Evolutionary conservation across 169 alveolate species (phyloP).

Genomic region (Plasmodium ovale): DNA sequence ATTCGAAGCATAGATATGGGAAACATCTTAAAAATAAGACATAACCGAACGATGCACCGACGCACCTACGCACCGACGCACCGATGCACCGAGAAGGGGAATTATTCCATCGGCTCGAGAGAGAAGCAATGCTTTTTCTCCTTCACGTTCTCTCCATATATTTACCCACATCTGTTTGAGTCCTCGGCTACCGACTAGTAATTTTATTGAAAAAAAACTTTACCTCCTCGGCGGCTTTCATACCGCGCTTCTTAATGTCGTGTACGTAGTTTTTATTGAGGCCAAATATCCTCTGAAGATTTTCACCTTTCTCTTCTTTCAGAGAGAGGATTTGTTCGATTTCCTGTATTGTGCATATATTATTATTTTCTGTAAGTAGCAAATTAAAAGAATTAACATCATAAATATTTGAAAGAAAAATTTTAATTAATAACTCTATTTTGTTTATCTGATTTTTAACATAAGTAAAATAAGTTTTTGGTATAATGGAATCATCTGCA

Average conservation of each 20-base stretch:
- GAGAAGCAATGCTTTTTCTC: no score
- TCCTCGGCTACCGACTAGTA: no score
- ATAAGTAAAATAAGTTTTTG: slow-evolving; percentile 63
- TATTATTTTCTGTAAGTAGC: slow-evolving; percentile 54
- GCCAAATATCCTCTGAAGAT: neutral
- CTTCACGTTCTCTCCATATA: neutral
- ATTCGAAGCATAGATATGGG: no score
- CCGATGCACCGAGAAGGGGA: no score
- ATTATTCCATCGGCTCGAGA: no score
- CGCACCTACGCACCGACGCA: no score
- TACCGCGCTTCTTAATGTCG: slow-evolving; percentile 51
- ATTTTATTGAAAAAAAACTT: slow-evolving; percentile 45
- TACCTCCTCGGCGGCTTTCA: slow-evolving; percentile 60
- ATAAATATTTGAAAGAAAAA: slow-evolving; percentile 40
- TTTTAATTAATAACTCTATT: slow-evolving; percentile 54
- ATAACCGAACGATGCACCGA: no score
- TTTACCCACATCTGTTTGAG: slow-evolving; percentile 4
- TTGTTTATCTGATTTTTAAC: slow-evolving; percentile 39
- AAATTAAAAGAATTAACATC: slow-evolving; percentile 41
- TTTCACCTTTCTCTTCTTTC: slow-evolving; percentile 12
- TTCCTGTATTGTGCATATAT: slow-evolving; percentile 66
- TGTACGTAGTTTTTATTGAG: slow-evolving; percentile 7
- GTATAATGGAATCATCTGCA: slow-evolving; percentile 3
- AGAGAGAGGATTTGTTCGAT: slow-evolving; percentile 51
- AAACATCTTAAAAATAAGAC: no score